Evolutionary conservation across 176 grass and related monocot species (phyloP), one percentile per base, ranked within the genome.

Genomic region (Pontederia paniculata): DNA sequence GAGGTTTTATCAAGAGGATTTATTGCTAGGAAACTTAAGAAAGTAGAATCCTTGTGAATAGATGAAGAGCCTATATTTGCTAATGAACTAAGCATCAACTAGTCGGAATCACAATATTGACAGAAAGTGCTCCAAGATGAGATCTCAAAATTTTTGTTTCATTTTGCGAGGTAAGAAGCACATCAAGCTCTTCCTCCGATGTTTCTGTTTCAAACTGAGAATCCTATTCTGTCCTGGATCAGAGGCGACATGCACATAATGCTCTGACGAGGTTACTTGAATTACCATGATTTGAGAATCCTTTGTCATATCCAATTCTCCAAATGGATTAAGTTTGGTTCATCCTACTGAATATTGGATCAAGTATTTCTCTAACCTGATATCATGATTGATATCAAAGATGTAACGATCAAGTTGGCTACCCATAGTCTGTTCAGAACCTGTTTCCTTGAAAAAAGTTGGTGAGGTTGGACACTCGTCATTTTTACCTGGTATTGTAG

Each of bases 1-100:
- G 18, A 84, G 63, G 52, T 16, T 74, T 86, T 63, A 42, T 78
- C 78, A 49, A 83, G 21, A 63, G 69, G 49, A 60, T 66, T 23
- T 51, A 15, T 22, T 2, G 12, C 17, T 17, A 2, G 49, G 3
- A 47, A 52, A 76, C 50, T n/a, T n/a, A n/a, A 67, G 16, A 52
- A n/a, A n/a, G n/a, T n/a, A n/a, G n/a, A n/a, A n/a, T n/a, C n/a
- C n/a, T n/a, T n/a, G n/a, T n/a, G n/a, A n/a, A n/a, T n/a, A n/a
- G n/a, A n/a, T n/a, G n/a, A n/a, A n/a, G n/a, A n/a, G n/a, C n/a
- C n/a, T n/a, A n/a, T n/a, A n/a, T n/a, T n/a, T n/a, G n/a, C n/a
- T n/a, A n/a, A n/a, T n/a, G n/a, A n/a, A n/a, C n/a, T n/a, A n/a
- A n/a, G n/a, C n/a, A n/a, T n/a, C n/a, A n/a, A n/a, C n/a, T n/a